A percentile compares a stretch with the other conserved stretches of the same genome.
phyloP scores from a whole-genome alignment of 2,329 filamentous ascomycete species.

The Dactylellina cionopaga region DNA sequence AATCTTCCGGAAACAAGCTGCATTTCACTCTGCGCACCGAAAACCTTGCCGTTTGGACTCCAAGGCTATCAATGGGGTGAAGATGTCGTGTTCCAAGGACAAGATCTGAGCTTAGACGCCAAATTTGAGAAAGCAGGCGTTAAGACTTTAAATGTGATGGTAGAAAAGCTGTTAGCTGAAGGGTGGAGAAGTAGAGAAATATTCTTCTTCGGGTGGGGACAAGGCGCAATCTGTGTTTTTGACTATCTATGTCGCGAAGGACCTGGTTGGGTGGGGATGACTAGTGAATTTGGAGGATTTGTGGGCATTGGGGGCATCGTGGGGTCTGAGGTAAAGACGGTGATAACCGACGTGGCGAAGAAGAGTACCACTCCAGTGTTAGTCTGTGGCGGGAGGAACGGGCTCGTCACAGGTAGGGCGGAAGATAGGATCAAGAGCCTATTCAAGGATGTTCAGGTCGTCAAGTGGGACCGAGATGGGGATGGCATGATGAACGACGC shows the following conservation, averaged over 20 bases:
- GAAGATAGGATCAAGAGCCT: constrained; percentile 72
- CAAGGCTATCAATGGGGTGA: constrained; percentile 73
- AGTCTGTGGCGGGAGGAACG: constrained; percentile 68
- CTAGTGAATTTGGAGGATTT: constrained; percentile 67
- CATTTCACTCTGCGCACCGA: constrained; percentile 77
- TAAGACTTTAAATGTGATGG: constrained; percentile 63
- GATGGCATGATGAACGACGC: constrained; percentile 84
- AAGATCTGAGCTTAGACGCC: constrained; percentile 64
- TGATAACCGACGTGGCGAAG: constrained; percentile 59
- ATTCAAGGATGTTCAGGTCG: constrained; percentile 74
- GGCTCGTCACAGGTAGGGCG: constrained; percentile 71
- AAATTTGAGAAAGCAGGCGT: constrained; percentile 69
- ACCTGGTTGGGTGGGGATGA: constrained; percentile 18
- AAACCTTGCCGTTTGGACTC: constrained; percentile 74
- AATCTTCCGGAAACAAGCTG: constrained; percentile 79
- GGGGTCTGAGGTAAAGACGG: constrained; percentile 66
- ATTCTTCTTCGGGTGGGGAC: constrained; percentile 68
- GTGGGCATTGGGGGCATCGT: constrained; percentile 71
- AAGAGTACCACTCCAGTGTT: constrained; percentile 74
- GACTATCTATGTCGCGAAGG: constrained; percentile 57
- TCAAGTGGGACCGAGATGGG: constrained; percentile 74
- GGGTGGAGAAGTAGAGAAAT: constrained; percentile 65
- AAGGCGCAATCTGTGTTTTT: constrained; percentile 69
- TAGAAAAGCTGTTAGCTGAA: constrained; percentile 63
- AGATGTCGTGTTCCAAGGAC: constrained; percentile 65